Base-by-base conservation (phyloP, 1,284 basidiomycete genomes). In the Trichosporon sp. region DNA sequence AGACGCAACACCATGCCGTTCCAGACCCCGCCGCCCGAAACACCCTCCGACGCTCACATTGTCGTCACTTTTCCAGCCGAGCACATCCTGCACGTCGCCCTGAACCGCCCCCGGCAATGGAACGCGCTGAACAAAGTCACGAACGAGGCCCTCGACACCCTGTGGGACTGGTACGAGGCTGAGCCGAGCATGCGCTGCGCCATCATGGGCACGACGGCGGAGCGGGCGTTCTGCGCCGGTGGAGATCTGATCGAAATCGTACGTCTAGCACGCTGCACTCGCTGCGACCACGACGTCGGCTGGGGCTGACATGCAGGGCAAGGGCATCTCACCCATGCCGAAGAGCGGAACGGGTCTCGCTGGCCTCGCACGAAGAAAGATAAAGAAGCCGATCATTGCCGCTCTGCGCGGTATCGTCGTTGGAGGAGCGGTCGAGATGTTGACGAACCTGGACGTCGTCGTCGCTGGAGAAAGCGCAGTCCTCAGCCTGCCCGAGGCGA, bases 371-470 rank as follows among this genome's bases (percentile, higher is more conserved):
- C 63, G 56, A 32, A 64, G 72, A 21, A 37, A 14, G 4, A 32
- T 69, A 1, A 14, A 35, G 7, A 73, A 73, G 35, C 72, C 72
- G 11, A 43, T 73, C 65, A 73, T 73, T 21, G 72, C 70, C 0
- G 72, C 72, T 0, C 32, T 73, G 1, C 35, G 59, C 43, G 72
- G 72, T 26, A 26, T 69, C 26, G 69, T 68, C 10, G 65, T 73
- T 6, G 72, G 72, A n/a, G 72, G 72, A 5, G 72, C 70, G 1
- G 65, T 71, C n/a, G 72, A 73, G 68, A 71, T 73, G 72, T 46
- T 73, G 4, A 67, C 70, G 2, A 73, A 73, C 43, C 63, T 73
- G 38, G 72, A 73, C 43, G 70, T 73, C 4, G 66, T 71, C 2
- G 43, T 73, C 6, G 72, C 72, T 1, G 72, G 70, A 40, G 70